phyloP scores from a whole-genome alignment of 495 filamentous ascomycete genomes.

The Lepraria neglecta region DNA sequence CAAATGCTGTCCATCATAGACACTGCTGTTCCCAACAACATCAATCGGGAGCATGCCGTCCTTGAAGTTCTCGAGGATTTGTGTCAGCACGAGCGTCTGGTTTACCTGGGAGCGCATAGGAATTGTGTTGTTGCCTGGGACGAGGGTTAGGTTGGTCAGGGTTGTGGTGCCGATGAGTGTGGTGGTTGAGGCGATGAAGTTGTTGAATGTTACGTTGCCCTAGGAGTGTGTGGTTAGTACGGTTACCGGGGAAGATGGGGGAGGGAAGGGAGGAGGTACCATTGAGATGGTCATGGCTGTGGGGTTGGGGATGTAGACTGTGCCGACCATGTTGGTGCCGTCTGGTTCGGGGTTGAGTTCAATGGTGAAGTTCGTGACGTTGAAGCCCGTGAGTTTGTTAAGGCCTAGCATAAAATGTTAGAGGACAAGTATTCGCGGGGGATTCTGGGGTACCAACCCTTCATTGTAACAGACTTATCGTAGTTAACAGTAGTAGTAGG shows the following conservation, averaged over 20 bases:
- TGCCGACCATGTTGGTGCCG: conserved; percentile 59
- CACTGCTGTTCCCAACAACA: conserved; percentile 51
- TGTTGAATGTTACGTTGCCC: conserved; percentile 50
- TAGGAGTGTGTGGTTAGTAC: not conserved
- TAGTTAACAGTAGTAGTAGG: conserved; percentile 47
- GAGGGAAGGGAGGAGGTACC: not conserved
- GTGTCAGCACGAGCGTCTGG: conserved; percentile 40
- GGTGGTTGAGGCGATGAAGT: conserved; percentile 49
- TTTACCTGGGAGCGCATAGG: conserved; percentile 50
- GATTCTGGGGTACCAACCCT: conserved; percentile 36
- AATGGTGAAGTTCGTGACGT: conserved; percentile 48
- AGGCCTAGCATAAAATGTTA: conserved; percentile 38
- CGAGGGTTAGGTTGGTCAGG: conserved; percentile 52
- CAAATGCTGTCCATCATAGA: conserved; percentile 53
- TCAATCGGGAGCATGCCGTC: conserved; percentile 54
- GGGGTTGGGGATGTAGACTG: conserved; percentile 61
- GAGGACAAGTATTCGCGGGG: not conserved
- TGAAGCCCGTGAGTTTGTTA: conserved; percentile 55
- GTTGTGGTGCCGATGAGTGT: conserved; percentile 48
- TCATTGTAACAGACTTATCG: conserved; percentile 51
- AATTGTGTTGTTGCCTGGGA: conserved; percentile 55
- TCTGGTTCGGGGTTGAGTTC: conserved; percentile 34
- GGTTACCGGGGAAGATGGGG: not conserved
- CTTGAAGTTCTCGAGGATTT: conserved; percentile 40
- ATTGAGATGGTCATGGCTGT: conserved; percentile 58